Conservation (phyloP, 2,329 filamentous ascomycete species). For the Sporothrix dimorphospora region DNA sequence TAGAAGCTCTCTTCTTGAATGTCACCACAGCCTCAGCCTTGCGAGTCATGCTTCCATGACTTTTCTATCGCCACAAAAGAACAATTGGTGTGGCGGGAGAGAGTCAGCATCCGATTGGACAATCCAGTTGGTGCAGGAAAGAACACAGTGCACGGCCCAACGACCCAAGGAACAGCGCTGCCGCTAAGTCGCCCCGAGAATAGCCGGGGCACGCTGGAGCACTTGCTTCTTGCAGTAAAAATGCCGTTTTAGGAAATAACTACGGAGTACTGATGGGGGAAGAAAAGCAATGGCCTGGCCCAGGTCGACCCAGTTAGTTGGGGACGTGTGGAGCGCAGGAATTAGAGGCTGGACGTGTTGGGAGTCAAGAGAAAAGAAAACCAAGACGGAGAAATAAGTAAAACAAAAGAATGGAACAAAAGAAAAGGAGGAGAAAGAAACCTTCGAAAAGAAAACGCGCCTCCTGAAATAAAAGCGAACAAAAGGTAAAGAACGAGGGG, state of each 20-base stretch:
- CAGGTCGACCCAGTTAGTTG: not conserved
- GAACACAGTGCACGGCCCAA: not conserved
- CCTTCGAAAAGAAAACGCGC: not conserved
- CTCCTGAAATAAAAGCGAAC: not conserved
- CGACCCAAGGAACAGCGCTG: not conserved
- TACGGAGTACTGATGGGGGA: slow-evolving; percentile 19
- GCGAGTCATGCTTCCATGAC: not conserved
- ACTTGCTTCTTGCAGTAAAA: slow-evolving; percentile 26
- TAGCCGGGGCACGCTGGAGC: slow-evolving; percentile 11
- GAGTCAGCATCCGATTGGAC: not conserved
- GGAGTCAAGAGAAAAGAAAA: not conserved
- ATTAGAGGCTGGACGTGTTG: not conserved
- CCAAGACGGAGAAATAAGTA: not conserved
- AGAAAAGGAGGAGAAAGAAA: not conserved
- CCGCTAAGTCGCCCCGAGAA: slow-evolving; percentile 27
- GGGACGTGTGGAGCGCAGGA: slow-evolving; percentile 5
- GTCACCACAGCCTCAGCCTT: slow-evolving; percentile 18
- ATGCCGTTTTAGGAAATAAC: slow-evolving; percentile 30
- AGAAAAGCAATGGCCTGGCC: not conserved
- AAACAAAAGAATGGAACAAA: no score
- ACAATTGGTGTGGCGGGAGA: not conserved
- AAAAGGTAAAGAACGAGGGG: not conserved
- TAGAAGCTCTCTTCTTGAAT: not conserved
- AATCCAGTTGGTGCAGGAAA: not conserved
- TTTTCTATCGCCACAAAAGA: not conserved